Evolutionary conservation across 768 basidiomycete species (phyloP).

Genomic region (Hygrophoropsis aurantiaca): DNA sequence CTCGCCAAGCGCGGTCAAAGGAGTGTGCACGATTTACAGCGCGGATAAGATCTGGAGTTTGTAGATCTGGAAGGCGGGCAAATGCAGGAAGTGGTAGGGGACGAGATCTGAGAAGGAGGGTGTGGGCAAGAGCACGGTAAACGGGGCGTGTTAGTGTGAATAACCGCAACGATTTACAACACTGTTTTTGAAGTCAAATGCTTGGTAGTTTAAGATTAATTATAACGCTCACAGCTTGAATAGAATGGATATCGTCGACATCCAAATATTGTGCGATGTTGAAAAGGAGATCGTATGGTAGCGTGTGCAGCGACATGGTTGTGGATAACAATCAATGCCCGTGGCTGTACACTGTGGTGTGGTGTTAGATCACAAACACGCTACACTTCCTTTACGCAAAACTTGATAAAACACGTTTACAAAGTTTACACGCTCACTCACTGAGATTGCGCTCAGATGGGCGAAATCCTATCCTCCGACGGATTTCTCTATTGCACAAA

Average conservation of each 20-base stretch:
- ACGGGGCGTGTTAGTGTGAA: slow-evolving; percentile 68
- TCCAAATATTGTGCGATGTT: slow-evolving; percentile 66
- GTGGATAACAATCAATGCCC: not conserved
- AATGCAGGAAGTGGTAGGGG: slow-evolving; percentile 71
- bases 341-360: too few relatives aligned
- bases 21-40: slow-evolving; percentile 63
- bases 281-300: slow-evolving; percentile 72
- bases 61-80: slow-evolving; percentile 64
- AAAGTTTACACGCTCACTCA: too few relatives aligned
- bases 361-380: too few relatives aligned
- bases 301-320: slow-evolving; percentile 35
- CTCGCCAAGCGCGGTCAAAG: slow-evolving; percentile 63
- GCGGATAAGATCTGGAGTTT: slow-evolving; percentile 57
- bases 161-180: slow-evolving; percentile 55
- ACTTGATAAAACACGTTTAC: too few relatives aligned
- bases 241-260: slow-evolving; percentile 55
- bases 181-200: slow-evolving; percentile 40
- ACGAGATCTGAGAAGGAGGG: slow-evolving; percentile 63
- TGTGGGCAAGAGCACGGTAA: slow-evolving; percentile 62
- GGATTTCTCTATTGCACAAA: too few relatives aligned
- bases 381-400: too few relatives aligned
- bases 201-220: not conserved
- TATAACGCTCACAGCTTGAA: slow-evolving; percentile 55
- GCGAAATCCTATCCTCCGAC: too few relatives aligned
- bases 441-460: too few relatives aligned